Percentiles rank a stretch among this genome's conserved stretches.
These are phyloP conservation scores for Aspergillus bridgeri DNA, from an alignment of 495 filamentous ascomycete species.

Conservation along the genomic window DNA sequence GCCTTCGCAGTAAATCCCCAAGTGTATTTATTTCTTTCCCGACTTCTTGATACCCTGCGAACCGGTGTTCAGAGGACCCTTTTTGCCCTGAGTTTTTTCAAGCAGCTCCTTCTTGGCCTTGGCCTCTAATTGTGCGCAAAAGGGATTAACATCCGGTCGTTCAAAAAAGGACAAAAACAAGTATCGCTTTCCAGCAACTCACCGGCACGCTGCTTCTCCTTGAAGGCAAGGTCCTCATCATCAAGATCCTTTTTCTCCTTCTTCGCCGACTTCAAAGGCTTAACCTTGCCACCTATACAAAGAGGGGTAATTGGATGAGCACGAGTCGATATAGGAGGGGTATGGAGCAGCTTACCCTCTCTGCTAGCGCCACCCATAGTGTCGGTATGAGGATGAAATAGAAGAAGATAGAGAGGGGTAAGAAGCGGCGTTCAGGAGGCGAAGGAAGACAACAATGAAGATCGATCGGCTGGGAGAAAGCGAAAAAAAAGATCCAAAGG, in stretches of 20 bases:
- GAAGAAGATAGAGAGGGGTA: slow-evolving; percentile 5
- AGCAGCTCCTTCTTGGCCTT: slow-evolving; percentile 74
- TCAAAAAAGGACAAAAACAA: not conserved
- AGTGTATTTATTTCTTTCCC: slow-evolving; percentile 68
- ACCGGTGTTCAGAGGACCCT: slow-evolving; percentile 67
- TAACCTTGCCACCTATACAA: slow-evolving; percentile 71
- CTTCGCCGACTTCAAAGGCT: slow-evolving; percentile 79
- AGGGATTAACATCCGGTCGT: not conserved
- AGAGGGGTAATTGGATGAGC: slow-evolving; percentile 3
- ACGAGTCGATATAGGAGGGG: not conserved
- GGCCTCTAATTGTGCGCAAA: slow-evolving; percentile 50
- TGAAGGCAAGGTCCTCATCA: slow-evolving; percentile 72
- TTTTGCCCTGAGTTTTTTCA: slow-evolving; percentile 54
- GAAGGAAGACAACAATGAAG: slow-evolving; percentile 3
- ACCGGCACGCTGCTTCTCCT: slow-evolving; percentile 72
- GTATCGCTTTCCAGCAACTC: slow-evolving; percentile 24
- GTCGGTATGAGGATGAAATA: slow-evolving; percentile 14
- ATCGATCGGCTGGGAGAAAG: not conserved
- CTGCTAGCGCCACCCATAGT: slow-evolving; percentile 66
- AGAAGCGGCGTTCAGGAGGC: slow-evolving; percentile 13
- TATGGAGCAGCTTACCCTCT: slow-evolving; percentile 48
- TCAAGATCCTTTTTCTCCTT: slow-evolving; percentile 72
- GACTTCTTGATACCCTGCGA: slow-evolving; percentile 87
- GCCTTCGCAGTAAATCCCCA: not conserved
- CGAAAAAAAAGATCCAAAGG: slow-evolving; percentile 5